Percentiles rank a stretch among this genome's conserved stretches.
Conservation (phyloP, 2,329 filamentous ascomycete genomes). For the Zalaria sp. region DNA sequence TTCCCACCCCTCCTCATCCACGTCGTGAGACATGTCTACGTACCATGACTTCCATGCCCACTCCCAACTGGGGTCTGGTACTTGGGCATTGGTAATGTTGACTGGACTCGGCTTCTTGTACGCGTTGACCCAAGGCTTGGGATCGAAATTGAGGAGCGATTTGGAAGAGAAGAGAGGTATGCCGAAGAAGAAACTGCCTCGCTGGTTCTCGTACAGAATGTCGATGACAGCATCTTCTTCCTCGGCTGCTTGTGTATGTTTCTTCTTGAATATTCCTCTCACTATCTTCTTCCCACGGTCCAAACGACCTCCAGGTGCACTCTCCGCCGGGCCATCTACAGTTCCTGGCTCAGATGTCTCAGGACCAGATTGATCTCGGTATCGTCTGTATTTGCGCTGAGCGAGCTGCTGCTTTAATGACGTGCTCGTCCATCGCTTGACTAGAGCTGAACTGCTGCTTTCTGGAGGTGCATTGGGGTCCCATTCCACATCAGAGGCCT, state of each 20-base stretch:
- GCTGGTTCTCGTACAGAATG: conserved; percentile 88
- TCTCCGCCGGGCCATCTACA: conserved; percentile 6
- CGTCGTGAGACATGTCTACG: conserved; percentile 63
- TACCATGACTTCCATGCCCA: conserved; percentile 69
- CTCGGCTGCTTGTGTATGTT: conserved; percentile 15
- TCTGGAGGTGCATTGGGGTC: background rate
- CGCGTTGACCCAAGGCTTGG: conserved; percentile 65
- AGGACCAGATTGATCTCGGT: conserved; percentile 7
- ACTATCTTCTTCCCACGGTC: conserved; percentile 16
- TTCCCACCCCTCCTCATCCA: conserved; percentile 88
- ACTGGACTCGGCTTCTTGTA: conserved; percentile 44
- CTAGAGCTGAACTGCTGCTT: conserved; percentile 1
- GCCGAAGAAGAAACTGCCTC: conserved; percentile 80
- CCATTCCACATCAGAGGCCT: background rate
- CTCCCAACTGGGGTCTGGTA: conserved; percentile 89
- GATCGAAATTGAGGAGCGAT: conserved; percentile 75
- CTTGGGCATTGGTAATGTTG: conserved; percentile 72
- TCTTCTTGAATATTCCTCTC: conserved; percentile 16
- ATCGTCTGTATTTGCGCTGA: conserved; percentile 6
- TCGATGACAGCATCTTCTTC: conserved; percentile 50
- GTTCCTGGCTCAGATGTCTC: conserved; percentile 6
- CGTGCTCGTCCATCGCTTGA: conserved; percentile 13
- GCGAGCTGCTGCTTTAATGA: conserved; percentile 6
- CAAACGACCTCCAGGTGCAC: conserved; percentile 13
- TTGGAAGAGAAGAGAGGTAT: conserved; percentile 77